A percentile compares a stretch with the other conserved stretches of the same genome.
These are phyloP conservation scores for Sporisorium exsertum DNA, from an alignment of 1,284 basidiomycete species.

Conservation along the genomic window DNA sequence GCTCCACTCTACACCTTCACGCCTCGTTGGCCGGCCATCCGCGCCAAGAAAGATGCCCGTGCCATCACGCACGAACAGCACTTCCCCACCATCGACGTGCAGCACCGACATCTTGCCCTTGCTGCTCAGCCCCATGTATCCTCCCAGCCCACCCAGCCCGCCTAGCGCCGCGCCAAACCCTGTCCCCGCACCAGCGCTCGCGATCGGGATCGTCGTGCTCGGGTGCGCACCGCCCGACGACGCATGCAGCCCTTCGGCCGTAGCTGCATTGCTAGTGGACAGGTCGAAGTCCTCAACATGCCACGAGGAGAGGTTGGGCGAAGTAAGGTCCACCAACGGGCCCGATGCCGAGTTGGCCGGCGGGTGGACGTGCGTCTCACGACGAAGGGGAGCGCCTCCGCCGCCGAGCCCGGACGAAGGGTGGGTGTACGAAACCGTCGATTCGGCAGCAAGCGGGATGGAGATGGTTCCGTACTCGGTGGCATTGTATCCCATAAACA, in stretches of 20 bases:
- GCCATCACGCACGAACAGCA: slow-evolving; percentile 45
- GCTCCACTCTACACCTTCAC: slow-evolving; percentile 79
- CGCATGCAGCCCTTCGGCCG: slow-evolving; percentile 10
- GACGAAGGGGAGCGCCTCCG: slow-evolving; percentile 20
- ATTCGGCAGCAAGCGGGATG: slow-evolving; percentile 69
- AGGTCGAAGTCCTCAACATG: slow-evolving; percentile 51
- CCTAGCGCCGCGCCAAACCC: slow-evolving; percentile 45
- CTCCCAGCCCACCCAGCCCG: slow-evolving; percentile 79
- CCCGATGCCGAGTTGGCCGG: slow-evolving; percentile 46
- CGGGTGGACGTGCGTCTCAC: slow-evolving; percentile 42
- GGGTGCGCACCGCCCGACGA: slow-evolving; percentile 15
- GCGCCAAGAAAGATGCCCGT: slow-evolving; percentile 76
- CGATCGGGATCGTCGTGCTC: slow-evolving; percentile 30
- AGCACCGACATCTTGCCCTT: slow-evolving; percentile 78
- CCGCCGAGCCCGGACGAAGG: slow-evolving; percentile 33
- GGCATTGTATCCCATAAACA: slow-evolving; percentile 80
- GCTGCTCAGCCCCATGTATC: slow-evolving; percentile 84
- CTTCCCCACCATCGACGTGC: slow-evolving; percentile 73
- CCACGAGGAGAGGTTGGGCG: slow-evolving; percentile 37
- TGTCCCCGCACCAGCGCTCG: slow-evolving; percentile 16
- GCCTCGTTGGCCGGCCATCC: slow-evolving; percentile 77
- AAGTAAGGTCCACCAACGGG: slow-evolving; percentile 43
- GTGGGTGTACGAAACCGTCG: slow-evolving; percentile 47
- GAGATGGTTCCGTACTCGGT: slow-evolving; percentile 82
- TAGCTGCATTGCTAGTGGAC: slow-evolving; percentile 15